Conservation (phyloP, 163 green algal genomes). For the Prototheca wickerhamii region DNA sequence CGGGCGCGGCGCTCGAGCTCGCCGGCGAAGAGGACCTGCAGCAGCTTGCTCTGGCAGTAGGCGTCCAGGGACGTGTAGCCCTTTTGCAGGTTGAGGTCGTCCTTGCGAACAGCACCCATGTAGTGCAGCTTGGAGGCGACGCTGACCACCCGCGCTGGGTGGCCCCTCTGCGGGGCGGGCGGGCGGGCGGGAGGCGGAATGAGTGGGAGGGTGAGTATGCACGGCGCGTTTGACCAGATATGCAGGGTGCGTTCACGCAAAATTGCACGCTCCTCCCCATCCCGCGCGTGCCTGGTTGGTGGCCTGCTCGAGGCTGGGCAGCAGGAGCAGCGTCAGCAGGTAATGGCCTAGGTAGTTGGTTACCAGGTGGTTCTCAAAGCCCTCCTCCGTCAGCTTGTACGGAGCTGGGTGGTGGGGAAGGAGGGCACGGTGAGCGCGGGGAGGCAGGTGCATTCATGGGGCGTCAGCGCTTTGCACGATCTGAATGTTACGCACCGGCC, state of each 20-base stretch:
- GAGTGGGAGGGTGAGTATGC: background rate
- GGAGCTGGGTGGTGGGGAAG: background rate
- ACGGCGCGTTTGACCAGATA: too few species aligned
- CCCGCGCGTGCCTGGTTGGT: slow-evolving; percentile 6
- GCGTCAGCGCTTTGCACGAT: too few species aligned
- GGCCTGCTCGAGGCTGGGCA: slow-evolving; percentile 45
- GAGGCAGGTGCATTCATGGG: background rate
- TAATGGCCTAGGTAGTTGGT: slow-evolving; percentile 53
- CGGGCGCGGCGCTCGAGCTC: slow-evolving; percentile 50
- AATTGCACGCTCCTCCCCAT: background rate
- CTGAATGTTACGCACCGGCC: slow-evolving; percentile 5
- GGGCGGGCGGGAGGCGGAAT: background rate
- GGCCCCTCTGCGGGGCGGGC: background rate
- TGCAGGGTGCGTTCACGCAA: too few species aligned
- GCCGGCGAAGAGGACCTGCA: slow-evolving; percentile 58
- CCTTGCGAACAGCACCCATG: slow-evolving; percentile 24
- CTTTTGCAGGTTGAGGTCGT: slow-evolving; percentile 26
- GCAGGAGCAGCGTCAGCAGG: slow-evolving; percentile 48
- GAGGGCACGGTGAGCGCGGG: background rate
- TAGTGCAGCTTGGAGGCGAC: slow-evolving; percentile 58
- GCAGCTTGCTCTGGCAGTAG: slow-evolving; percentile 70
- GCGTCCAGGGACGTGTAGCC: slow-evolving; percentile 35
- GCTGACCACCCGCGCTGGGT: slow-evolving; percentile 40
- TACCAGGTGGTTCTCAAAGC: slow-evolving; percentile 44
- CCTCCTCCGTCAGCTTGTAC: slow-evolving; percentile 25